These are phyloP conservation scores for Trichothecium roseum DNA, from an alignment of 2,329 filamentous ascomycete species.

Conservation along the genomic window DNA sequence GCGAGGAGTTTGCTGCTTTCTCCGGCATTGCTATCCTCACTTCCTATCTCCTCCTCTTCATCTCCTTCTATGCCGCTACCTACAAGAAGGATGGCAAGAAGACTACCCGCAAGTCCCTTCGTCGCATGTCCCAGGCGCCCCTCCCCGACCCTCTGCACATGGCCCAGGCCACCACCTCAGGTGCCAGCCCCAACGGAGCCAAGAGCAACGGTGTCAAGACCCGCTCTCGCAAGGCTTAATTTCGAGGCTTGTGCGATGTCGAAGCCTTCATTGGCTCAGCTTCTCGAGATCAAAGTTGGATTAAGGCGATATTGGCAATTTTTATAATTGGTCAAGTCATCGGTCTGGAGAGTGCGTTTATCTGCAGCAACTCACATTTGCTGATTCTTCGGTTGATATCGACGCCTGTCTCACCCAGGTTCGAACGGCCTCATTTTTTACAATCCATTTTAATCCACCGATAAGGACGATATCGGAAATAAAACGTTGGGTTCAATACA, in stretches of 20 bases:
- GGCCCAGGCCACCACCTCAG: slow-evolving; percentile 44
- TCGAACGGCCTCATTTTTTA: too few species aligned
- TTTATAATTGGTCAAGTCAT: too few species aligned
- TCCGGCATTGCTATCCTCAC: slow-evolving; percentile 84
- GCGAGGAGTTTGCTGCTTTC: slow-evolving; percentile 94
- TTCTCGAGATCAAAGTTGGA: too few species aligned
- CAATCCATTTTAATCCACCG: too few species aligned
- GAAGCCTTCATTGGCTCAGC: too few species aligned
- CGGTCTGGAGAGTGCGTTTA: too few species aligned
- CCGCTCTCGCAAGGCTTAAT: slow-evolving; percentile 57
- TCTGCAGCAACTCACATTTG: too few species aligned
- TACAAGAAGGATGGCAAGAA: slow-evolving; percentile 83
- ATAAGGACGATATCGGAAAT: too few species aligned
- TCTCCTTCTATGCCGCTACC: slow-evolving; percentile 96
- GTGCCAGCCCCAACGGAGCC: slow-evolving; percentile 42
- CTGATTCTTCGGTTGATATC: too few species aligned
- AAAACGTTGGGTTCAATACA: too few species aligned
- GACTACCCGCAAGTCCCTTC: slow-evolving; percentile 69
- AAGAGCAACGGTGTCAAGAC: slow-evolving; percentile 48
- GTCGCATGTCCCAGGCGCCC: slow-evolving; percentile 54
- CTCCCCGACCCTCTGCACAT: slow-evolving; percentile 76
- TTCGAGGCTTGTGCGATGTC: neutral
- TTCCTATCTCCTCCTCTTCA: slow-evolving; percentile 96
- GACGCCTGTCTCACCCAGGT: too few species aligned
- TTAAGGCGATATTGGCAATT: too few species aligned